Base-by-base conservation (phyloP, 208 protist species). In the Balamuthia mandrillaris region DNA sequence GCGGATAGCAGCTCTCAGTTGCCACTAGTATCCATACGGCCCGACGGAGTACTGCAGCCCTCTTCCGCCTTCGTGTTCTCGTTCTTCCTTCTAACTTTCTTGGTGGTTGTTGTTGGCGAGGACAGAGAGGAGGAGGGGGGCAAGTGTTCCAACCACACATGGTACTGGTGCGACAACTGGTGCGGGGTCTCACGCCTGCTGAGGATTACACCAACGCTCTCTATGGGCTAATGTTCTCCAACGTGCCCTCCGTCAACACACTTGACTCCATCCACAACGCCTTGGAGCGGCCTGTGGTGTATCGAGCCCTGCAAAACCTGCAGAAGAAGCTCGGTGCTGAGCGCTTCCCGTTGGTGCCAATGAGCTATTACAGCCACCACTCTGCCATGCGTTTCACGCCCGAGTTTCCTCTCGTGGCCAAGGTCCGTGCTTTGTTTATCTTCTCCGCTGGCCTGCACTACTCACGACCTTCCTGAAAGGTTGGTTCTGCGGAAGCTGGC, bases 401-500 rank as follows among this genome's bases (percentile, higher is more conserved):
- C 21, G 65, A 74, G n/a, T 74, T 74, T 10, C 65, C 65, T 3
- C n/a, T 74, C 41, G 65, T 74, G 65, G 65, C 65, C 24, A 74
- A 74, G 65, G 51, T 74, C n/a, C n/a, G n/a, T n/a, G n/a, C n/a
- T n/a, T n/a, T n/a, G n/a, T n/a, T n/a, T n/a, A n/a, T n/a, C n/a
- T n/a, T n/a, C n/a, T n/a, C n/a, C n/a, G n/a, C n/a, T n/a, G n/a
- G n/a, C n/a, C n/a, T n/a, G n/a, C n/a, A n/a, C n/a, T n/a, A n/a
- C n/a, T n/a, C n/a, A n/a, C n/a, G n/a, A n/a, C n/a, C n/a, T n/a
- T n/a, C n/a, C n/a, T n/a, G n/a, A n/a, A n/a, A n/a, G n/a, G n/a
- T n/a, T 42, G 65, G 65, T 9, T 74, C 65, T 29, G 61, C 84
- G 7, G 61, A 87, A 52, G 84, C 84, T 29, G 84, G 84, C 41